Conservation (phyloP, 2,329 filamentous ascomycete species). For the Aspergillus luchuensis region DNA sequence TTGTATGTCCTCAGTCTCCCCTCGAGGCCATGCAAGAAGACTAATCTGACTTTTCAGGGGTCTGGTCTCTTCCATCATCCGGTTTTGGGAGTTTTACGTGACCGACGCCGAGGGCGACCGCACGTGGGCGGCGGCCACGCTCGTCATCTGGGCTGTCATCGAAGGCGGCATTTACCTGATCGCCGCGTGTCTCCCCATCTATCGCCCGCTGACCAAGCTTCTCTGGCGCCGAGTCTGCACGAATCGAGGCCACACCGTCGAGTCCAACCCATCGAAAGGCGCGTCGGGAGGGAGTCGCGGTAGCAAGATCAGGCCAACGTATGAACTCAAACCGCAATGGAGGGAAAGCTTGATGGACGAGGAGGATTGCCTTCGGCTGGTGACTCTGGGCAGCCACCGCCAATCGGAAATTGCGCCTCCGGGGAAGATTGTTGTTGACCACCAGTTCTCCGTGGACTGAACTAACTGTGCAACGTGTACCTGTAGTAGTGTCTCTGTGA, state of each 20-base stretch:
- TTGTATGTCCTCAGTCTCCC: too few species aligned
- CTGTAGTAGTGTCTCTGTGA: too few species aligned
- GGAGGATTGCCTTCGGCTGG: neutral
- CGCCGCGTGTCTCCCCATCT: constrained; percentile 3
- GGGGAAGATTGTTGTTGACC: neutral
- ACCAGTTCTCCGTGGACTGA: neutral
- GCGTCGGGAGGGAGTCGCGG: too few species aligned
- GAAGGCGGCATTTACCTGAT: constrained; percentile 5
- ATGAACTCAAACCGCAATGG: too few species aligned
- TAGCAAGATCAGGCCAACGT: too few species aligned
- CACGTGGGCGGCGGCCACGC: neutral
- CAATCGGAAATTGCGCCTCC: neutral
- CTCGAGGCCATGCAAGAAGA: too few species aligned
- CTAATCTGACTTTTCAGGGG: too few species aligned
- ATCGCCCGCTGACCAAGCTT: neutral
- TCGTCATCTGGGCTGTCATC: neutral
- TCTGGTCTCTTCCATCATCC: constrained; percentile 2
- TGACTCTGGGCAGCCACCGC: neutral
- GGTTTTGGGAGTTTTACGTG: neutral
- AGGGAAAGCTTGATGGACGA: neutral
- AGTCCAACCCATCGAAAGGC: too few species aligned
- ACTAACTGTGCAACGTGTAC: too few species aligned
- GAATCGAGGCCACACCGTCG: too few species aligned
- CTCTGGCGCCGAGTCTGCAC: too few species aligned
- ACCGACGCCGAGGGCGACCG: constrained; percentile 2